These are phyloP conservation scores for Podospora didyma DNA, from an alignment of 495 filamentous ascomycete species.

Conservation along the genomic window DNA sequence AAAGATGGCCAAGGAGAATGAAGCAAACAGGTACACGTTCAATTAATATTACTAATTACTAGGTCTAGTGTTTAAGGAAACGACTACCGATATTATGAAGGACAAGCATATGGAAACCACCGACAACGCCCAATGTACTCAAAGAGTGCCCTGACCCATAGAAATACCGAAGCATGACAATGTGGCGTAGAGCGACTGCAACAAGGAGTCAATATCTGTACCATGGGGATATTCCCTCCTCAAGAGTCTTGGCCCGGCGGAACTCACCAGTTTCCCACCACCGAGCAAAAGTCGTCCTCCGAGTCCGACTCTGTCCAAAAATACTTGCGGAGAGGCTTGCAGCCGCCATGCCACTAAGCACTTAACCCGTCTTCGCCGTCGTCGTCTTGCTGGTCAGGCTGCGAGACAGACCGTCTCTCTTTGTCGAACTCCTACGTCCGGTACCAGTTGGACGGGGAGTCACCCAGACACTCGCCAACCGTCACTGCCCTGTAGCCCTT, in stretches of 20 bases:
- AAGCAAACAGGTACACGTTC: not conserved
- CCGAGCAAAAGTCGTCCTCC: not conserved
- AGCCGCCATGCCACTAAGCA: not conserved
- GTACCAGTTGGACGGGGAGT: conserved; percentile 59
- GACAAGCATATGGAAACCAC: not conserved
- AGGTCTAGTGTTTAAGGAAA: not conserved
- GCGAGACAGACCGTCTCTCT: not conserved
- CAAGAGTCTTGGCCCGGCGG: not conserved
- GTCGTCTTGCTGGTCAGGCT: not conserved
- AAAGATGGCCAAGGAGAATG: no score
- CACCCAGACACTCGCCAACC: conserved; percentile 58
- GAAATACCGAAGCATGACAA: conserved; percentile 2
- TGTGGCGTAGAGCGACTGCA: not conserved
- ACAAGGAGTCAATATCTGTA: not conserved
- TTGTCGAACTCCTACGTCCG: conserved; percentile 22
- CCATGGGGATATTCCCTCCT: not conserved
- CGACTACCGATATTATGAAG: not conserved
- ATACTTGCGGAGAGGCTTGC: not conserved
- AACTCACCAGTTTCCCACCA: not conserved
- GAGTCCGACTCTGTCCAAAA: not conserved
- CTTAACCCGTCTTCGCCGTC: not conserved
- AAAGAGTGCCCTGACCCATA: not conserved
- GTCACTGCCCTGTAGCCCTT: conserved; percentile 41
- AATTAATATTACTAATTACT: not conserved
- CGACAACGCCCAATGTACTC: conserved; percentile 1